These are phyloP conservation scores for Linnemannia elongata DNA, from an alignment of 192 early-diverging fungal species.

Conservation along the genomic window DNA sequence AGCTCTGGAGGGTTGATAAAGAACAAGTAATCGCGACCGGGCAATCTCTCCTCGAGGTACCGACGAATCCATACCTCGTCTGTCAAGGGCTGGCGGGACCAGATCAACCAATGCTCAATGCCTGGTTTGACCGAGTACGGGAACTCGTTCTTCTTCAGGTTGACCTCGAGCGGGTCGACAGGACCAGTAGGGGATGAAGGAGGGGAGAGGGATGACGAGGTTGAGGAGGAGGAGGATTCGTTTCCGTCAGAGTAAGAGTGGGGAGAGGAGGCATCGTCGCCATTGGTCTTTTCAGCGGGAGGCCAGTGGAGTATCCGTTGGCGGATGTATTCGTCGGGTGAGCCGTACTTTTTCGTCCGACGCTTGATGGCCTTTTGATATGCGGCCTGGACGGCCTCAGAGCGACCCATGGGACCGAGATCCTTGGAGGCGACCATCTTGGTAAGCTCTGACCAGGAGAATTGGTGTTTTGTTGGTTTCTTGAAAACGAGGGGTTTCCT, in stretches of 20 bases:
- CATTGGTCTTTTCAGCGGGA: constrained; percentile 12
- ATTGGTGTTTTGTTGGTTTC: constrained; percentile 52
- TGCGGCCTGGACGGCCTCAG: constrained; percentile 35
- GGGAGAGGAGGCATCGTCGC: not conserved
- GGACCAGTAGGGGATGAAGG: constrained; percentile 41
- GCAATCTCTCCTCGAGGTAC: constrained; percentile 45
- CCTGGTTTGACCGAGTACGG: constrained; percentile 49
- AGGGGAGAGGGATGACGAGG: constrained; percentile 4
- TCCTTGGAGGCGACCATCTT: constrained; percentile 44
- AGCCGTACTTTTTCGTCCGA: constrained; percentile 49
- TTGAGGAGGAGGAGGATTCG: constrained; percentile 31
- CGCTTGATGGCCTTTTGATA: constrained; percentile 48
- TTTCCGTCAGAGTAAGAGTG: constrained; percentile 28
- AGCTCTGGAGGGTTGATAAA: constrained; percentile 55
- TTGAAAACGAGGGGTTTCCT: constrained; percentile 53
- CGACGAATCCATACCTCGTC: constrained; percentile 50
- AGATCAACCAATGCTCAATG: constrained; percentile 55
- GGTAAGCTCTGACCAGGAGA: constrained; percentile 37
- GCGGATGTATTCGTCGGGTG: constrained; percentile 54
- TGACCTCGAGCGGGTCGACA: constrained; percentile 40
- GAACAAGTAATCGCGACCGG: constrained; percentile 43
- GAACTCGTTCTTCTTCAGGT: constrained; percentile 51
- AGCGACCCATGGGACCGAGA: constrained; percentile 39
- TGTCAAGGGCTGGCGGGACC: constrained; percentile 36
- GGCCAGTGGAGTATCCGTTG: constrained; percentile 52